Evolutionary conservation across 2,329 filamentous ascomycete species (phyloP), one percentile per base, ranked within the genome.

Genomic region (Beauveria brongniartii): DNA sequence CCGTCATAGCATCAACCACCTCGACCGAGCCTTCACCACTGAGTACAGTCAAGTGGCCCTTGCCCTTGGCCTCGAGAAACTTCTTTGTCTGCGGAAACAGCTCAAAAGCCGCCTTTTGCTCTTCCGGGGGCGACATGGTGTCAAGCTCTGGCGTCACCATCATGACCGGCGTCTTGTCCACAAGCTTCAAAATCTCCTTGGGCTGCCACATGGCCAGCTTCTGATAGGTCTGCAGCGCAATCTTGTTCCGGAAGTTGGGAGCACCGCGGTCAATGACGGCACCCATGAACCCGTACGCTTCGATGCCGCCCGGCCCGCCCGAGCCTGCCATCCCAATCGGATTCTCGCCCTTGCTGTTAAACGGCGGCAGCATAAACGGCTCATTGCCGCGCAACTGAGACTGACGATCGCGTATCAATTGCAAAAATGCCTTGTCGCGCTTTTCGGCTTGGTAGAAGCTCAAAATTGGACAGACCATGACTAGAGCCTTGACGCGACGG

Each of bases 41-140:
- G 10, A 55, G 53, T n/a, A 55, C 53, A 8, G 53, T 55, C 5
- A 55, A 24, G 20, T 55, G 53, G 34, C 53, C 53, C 40, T 55
- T 55, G 24, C 53, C 53, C 53, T 55, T 55, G 24, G 53, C 53
- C 24, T 55, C 53, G 0, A 55, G 24, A 16, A 55, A 55, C 24
- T 3, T 44, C 10, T 55, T 55, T 3, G 53, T 55, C 96, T 82
- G 70, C 91, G 82, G 63, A n/a, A 57, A 47, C 0, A 40, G 22
- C n/a, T 61, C 57, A 53, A 63, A 61, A 1, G 60, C 52, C 4
- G 60, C 55, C 48, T 62, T 54, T 43, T 64, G 63, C 46, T 61
- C 55, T 46, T 54, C 83, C 75, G 64, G 62, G 0, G 60, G 61
- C 14, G 67, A 71, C 7, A 72, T 69, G 10, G 55, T n/a, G 30